phyloP scores from a whole-genome alignment of 441 rosid genomes.

The Corymbia calophylla region DNA sequence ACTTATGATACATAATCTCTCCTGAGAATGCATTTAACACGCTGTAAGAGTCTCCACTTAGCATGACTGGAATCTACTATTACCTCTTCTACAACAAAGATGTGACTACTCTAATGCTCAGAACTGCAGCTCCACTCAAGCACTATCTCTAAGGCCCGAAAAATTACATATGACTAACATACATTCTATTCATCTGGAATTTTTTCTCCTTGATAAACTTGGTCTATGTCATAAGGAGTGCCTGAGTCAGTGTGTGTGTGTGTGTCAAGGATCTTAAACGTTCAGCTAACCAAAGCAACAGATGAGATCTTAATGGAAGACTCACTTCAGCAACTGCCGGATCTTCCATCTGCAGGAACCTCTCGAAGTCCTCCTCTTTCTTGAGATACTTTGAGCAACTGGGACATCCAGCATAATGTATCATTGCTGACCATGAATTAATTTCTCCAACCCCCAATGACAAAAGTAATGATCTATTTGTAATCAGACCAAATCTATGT shows the following conservation, averaged over 20 bases:
- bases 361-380: conserved; percentile 47
- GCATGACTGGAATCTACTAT: background rate
- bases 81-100: background rate
- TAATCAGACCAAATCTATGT: conserved; percentile 70
- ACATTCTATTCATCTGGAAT: background rate
- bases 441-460: conserved; percentile 41
- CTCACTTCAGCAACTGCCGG: conserved; percentile 60
- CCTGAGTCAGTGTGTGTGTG: background rate
- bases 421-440: conserved; percentile 56
- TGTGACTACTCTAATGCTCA: background rate
- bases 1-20: background rate
- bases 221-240: background rate
- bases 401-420: conserved; percentile 68
- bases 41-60: background rate
- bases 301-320: background rate
- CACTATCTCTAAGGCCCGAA: background rate
- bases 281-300: background rate
- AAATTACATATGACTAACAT: background rate
- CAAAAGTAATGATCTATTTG: conserved; percentile 53
- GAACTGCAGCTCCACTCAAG: background rate
- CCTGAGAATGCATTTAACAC: background rate
- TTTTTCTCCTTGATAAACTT: background rate
- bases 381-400: conserved; percentile 61
- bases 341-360: conserved; percentile 34
- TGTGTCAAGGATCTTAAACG: background rate